Evolutionary conservation across 768 basidiomycete species (phyloP).

Genomic region (Saitozyma podzolica): DNA sequence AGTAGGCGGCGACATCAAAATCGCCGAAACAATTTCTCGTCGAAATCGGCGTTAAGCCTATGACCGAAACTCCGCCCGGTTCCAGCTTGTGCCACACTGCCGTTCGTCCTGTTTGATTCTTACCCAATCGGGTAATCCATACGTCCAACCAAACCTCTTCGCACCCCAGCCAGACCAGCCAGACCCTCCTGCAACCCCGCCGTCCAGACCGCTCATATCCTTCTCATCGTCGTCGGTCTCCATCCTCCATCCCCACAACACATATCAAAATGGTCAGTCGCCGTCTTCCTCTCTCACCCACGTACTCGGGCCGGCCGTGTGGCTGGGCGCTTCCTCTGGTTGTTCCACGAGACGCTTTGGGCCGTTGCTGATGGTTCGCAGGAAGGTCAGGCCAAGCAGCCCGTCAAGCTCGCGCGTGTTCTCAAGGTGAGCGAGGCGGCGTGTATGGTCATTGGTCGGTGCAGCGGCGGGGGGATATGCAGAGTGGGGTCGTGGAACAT

Average conservation of each 20-base stretch:
- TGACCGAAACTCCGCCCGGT: too few relatives aligned
- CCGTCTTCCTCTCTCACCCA: neutral
- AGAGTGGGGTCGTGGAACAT: neutral
- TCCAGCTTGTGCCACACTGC: too few relatives aligned
- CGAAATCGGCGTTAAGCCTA: too few relatives aligned
- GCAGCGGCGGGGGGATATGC: neutral
- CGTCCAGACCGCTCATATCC: neutral
- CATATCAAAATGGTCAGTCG: constrained; percentile 1
- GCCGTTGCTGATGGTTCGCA: constrained; percentile 19
- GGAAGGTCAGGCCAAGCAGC: constrained; percentile 53
- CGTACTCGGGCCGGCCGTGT: too few relatives aligned
- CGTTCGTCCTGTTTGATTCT: too few relatives aligned
- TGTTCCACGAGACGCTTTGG: neutral
- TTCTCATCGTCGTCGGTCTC: constrained; percentile 5
- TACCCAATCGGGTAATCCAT: too few relatives aligned
- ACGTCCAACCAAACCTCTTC: too few relatives aligned
- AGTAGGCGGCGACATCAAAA: too few relatives aligned
- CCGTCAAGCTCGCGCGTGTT: constrained; percentile 96
- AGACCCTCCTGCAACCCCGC: too few relatives aligned
- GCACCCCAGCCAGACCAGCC: too few relatives aligned
- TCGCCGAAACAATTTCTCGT: too few relatives aligned
- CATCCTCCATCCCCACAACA: neutral
- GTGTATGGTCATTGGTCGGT: neutral
- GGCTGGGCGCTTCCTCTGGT: too few relatives aligned
- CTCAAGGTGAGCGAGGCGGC: constrained; percentile 69